Base-by-base conservation (phyloP, 495 filamentous ascomycete genomes). In the Cudoniella acicularis region DNA sequence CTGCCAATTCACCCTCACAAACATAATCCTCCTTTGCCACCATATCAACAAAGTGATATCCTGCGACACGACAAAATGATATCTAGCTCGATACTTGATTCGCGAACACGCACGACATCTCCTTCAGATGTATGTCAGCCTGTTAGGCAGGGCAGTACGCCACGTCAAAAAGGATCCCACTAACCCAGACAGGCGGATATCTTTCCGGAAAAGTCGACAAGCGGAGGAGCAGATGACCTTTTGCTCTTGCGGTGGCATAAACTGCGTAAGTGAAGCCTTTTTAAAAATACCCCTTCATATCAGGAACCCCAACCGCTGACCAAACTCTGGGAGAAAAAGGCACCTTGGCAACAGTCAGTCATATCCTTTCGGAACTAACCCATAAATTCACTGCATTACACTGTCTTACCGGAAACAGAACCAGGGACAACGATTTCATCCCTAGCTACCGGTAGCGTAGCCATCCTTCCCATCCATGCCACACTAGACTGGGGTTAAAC, bases 401-500 rank as follows among this genome's bases (percentile, higher is more conserved):
- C 17, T 21, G 43, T 47, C 43, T 47, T 17, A 47, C n/a, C n/a
- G n/a, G n/a, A 47, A 47, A 17, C 13, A 9, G 4, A n/a, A n/a
- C n/a, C 43, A 47, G 43, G n/a, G 67, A 67, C 46, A 69, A 69
- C 17, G 59, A 69, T 42, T 69, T 62, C 27, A 69, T 69, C 20
- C 58, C 59, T 9, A 53, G 60, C 27, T 69, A 69, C 45, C 54
- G 65, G 43, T 47, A 47, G 20, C 20, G 9, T 41, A n/a, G n/a
- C 30, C 30, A 6, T 13, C 4, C 30, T 6, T 36, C 30, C 30
- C 4, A 36, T 36, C 30, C 30, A 6, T 36, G n/a, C n/a, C n/a
- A n/a, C n/a, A n/a, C n/a, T n/a, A n/a, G n/a, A n/a, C 36, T 9
- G n/a, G 9, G 36, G 20, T 8, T 47, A 9, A 21, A 17, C 16